Evolutionary conservation across 345 rosid genomes (phyloP), one percentile per base, ranked within the genome.

Genomic region (Citrus glauca): DNA sequence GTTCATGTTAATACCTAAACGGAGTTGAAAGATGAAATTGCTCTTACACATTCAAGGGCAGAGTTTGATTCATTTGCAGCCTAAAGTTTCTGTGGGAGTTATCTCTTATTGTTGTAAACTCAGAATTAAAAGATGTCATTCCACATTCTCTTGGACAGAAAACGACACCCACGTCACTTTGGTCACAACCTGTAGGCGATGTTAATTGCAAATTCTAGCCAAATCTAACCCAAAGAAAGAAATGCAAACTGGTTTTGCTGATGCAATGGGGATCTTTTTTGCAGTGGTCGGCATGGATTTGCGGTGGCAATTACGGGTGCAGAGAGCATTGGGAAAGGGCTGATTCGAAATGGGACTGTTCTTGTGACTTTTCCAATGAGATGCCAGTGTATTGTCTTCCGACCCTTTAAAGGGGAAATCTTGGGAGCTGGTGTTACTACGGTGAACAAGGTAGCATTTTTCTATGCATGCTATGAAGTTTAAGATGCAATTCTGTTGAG

Each of bases 381-480:
- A 84, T 92, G 90, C 79, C 94, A 90, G 74, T 95, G 97, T 77
- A 92, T 91, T 48, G 97, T 90, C 40, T 91, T 92, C 83, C 87
- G 96, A 83, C 98, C 98, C 38, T 93, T 92, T 84, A 91, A 89
- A 80, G 96, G 97, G 61, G 94, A 95, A 89, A 89, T 92, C 84
- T 76, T 93, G 77, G 98, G 93, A 86, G 96, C 98, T 85, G 97
- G 87, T 76, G 97, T 95, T 82, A 90, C 98, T 25, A 82, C 87
- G 92, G 98, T 95, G 75, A 93, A 91, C 80, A 92, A 92, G 98
- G 98, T 91, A 73, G 16, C 16, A 2, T 42, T 42, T 10, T 42
- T 42, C 48, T 2, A 42, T 42, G 14, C 14, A 7, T 37, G 53
- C 30, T 59, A 28, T 59, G 35, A 59, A 30, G 19, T 2, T 10